Conservation (phyloP, 345 rosid genomes). For the Populus alba region DNA sequence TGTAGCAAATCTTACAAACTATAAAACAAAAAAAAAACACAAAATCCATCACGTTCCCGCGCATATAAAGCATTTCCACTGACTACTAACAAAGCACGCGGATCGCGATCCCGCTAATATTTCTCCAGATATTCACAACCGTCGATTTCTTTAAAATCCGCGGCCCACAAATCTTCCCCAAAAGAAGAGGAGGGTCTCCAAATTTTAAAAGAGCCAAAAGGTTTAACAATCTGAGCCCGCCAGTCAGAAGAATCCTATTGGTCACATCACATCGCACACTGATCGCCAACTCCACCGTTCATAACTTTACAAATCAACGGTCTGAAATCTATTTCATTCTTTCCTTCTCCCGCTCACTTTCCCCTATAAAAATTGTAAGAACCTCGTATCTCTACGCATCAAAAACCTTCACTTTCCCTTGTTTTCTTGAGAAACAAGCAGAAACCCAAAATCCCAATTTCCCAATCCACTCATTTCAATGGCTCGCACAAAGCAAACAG, state of each 20-base stretch:
- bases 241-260: background rate
- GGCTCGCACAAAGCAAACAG: slow-evolving; percentile 31
- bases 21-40: no score
- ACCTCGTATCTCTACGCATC: background rate
- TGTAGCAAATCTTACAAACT: no score
- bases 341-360: background rate
- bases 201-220: no score
- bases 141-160: no score
- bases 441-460: background rate
- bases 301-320: background rate
- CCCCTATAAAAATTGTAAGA: slow-evolving; percentile 4
- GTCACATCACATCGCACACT: background rate
- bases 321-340: background rate
- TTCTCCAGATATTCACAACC: no score
- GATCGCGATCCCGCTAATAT: no score
- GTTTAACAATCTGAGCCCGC: no score
- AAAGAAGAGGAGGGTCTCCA: no score
- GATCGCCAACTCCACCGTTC: slow-evolving; percentile 29
- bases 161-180: no score
- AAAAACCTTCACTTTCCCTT: background rate
- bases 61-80: no score
- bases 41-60: no score
- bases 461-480: background rate
- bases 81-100: no score
- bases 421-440: background rate